These are phyloP conservation scores for Penicillium carneum DNA, from an alignment of 2,329 filamentous ascomycete genomes.

Conservation along the genomic window DNA sequence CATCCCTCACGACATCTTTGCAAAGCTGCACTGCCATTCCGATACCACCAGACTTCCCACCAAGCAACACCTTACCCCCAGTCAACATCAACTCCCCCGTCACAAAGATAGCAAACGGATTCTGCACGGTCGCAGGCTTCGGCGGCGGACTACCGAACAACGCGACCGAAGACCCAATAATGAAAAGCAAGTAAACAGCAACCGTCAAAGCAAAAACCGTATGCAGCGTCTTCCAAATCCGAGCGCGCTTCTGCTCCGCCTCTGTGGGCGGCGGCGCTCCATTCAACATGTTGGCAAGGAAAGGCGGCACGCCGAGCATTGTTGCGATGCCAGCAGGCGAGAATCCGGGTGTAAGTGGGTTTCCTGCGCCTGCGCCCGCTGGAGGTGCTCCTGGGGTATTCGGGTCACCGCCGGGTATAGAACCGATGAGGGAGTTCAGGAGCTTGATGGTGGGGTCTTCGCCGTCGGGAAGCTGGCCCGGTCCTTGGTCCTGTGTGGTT, in stretches of 20 bases:
- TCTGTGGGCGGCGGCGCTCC: conserved; percentile 48
- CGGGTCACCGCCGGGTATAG: conserved; percentile 35
- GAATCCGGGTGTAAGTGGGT: conserved; percentile 20
- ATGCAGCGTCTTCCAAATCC: conserved; percentile 65
- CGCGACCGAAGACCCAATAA: conserved; percentile 47
- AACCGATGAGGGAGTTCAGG: conserved; percentile 47
- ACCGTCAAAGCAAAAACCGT: conserved; percentile 64
- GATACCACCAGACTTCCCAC: conserved; percentile 38
- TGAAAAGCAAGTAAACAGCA: conserved; percentile 60
- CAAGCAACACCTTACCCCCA: conserved; percentile 46
- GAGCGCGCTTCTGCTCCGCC: conserved; percentile 45
- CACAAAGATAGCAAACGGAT: conserved; percentile 55
- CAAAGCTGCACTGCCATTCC: conserved; percentile 49
- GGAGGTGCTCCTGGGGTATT: conserved; percentile 36
- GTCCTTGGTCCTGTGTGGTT: conserved; percentile 33
- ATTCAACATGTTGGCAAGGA: conserved; percentile 50
- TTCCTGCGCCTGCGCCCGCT: conserved; percentile 33
- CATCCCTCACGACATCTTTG: conserved; percentile 53
- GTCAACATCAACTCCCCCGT: conserved; percentile 56
- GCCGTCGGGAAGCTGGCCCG: conserved; percentile 27
- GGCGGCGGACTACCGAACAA: conserved; percentile 52
- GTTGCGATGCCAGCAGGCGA: conserved; percentile 44
- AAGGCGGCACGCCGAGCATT: conserved; percentile 55
- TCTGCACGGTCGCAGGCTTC: conserved; percentile 54
- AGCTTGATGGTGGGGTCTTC: conserved; percentile 50